Conservation (phyloP, 2,329 filamentous ascomycete species). For the Ophiostoma angusticollis region DNA sequence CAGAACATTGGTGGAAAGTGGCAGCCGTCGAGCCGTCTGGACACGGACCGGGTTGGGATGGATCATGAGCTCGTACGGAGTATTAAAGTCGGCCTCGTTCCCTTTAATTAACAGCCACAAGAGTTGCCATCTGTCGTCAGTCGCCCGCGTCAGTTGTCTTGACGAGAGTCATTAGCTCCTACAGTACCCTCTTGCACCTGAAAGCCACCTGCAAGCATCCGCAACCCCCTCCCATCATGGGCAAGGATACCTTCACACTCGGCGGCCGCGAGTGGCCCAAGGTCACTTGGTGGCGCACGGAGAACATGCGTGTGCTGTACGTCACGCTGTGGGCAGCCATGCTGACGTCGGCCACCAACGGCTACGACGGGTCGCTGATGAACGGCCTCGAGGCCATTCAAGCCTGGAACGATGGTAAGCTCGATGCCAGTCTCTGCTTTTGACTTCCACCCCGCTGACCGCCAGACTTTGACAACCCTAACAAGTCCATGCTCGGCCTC, state of each 20-base stretch:
- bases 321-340: slow-evolving; percentile 23
- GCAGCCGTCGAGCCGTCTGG: slow-evolving; percentile 6
- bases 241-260: slow-evolving; percentile 15
- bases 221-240: slow-evolving; percentile 10
- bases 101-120: neutral
- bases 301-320: slow-evolving; percentile 21
- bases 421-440: too few relatives aligned
- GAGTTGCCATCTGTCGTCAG: too few relatives aligned
- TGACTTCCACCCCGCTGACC: neutral
- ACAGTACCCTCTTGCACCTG: neutral
- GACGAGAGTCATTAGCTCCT: too few relatives aligned
- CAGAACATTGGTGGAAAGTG: neutral
- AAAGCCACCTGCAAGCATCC: too few relatives aligned
- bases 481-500: slow-evolving; percentile 25
- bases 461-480: slow-evolving; percentile 20
- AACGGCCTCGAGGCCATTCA: slow-evolving; percentile 27
- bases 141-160: too few relatives aligned
- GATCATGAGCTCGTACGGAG: too few relatives aligned
- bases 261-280: slow-evolving; percentile 17
- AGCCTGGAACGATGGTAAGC: slow-evolving; percentile 26
- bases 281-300: slow-evolving; percentile 21
- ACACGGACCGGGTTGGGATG: too few relatives aligned
- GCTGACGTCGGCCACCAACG: slow-evolving; percentile 24
- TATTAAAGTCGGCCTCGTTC: too few relatives aligned
- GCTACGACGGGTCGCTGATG: slow-evolving; percentile 26